Base-by-base conservation (phyloP, 164 flowering plant genomes). In the Dillenia turbinata region DNA sequence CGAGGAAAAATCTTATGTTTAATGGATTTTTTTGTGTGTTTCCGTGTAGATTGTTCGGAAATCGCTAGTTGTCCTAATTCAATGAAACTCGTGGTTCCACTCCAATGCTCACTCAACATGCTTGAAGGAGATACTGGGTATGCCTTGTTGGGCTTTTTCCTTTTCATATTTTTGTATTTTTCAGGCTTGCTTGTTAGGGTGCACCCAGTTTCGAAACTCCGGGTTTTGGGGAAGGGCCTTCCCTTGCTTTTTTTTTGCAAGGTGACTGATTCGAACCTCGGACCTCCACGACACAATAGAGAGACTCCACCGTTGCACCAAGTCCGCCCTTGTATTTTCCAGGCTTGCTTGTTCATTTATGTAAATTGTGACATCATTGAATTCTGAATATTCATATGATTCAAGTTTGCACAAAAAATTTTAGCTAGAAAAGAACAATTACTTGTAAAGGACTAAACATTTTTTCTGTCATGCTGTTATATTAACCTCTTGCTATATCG, bases 91-190 rank as follows among this genome's bases (percentile, higher is more conserved):
- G 73, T 71, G 49, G 78, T 89, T 70, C 81, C 83, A n/a, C 66
- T 94, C 51, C 83, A 77, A 51, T 94, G 93, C 74, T 94, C 97
- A 9, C 80, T 86, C 59, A 91, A 94, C 83, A 87, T 94, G 96
- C 96, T 94, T 63, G 89, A 88, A 86, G 99, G 97, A 64, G 99
- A 91, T 75, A 91, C 97, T 1, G 99, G 97, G 97, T 89, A 83
- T 65, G 79, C 17, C 48, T 53, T 57, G 10, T 54, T 56, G 40
- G 40, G 40, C 40, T 33, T 44, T 12, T 26, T 48, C 12, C 49
- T 12, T 61, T 26, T 59, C 0, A 12, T 5, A 12, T 52, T 16
- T 19, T 44, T 22, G 33, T 65, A 16, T 52, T 45, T 48, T 22
- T 7, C 9, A 0, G 12, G 15, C 4, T 33, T 60, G 17, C 56